A percentile compares a stretch with the other conserved stretches of the same genome.
Conservation (phyloP, 148 eudicot species). For the Nepenthes mirabilis region DNA sequence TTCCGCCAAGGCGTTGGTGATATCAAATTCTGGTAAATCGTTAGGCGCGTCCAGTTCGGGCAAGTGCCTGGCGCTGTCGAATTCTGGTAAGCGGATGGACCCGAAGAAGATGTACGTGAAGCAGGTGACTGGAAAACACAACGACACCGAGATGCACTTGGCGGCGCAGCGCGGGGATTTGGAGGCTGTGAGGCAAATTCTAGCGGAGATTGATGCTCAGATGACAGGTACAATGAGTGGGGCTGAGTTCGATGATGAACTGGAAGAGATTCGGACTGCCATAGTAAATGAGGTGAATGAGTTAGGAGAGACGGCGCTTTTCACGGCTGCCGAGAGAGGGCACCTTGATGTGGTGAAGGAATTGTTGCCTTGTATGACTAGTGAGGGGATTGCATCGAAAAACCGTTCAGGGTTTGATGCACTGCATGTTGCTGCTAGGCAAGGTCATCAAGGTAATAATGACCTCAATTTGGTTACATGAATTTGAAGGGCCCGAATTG, state of each 20-base stretch:
- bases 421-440: conserved; percentile 55
- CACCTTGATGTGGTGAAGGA: conserved; percentile 40
- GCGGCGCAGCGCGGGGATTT: conserved; percentile 54
- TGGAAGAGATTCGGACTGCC: conserved; percentile 45
- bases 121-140: conserved; percentile 72
- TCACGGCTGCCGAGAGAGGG: conserved; percentile 64
- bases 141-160: conserved; percentile 70
- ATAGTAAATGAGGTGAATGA: conserved; percentile 73
- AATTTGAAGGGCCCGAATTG: too few species aligned
- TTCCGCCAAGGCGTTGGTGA: conserved; percentile 21
- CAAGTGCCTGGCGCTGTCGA: conserved; percentile 24
- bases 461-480: background rate
- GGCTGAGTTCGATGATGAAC: conserved; percentile 49
- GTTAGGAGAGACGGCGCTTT: conserved; percentile 61
- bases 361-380: conserved; percentile 43
- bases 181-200: conserved; percentile 35
- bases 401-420: conserved; percentile 54
- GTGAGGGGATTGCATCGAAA: conserved; percentile 42
- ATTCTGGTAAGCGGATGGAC: conserved; percentile 35
- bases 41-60: conserved; percentile 27
- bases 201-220: conserved; percentile 51
- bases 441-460: conserved; percentile 58
- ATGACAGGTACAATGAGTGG: conserved; percentile 38
- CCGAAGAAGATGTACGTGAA: conserved; percentile 64
- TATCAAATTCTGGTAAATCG: conserved; percentile 17